Percentiles rank a stretch among this genome's conserved stretches.
These are phyloP conservation scores for Epichloe festucae DNA, from an alignment of 2,329 filamentous ascomycete species.

Conservation along the genomic window DNA sequence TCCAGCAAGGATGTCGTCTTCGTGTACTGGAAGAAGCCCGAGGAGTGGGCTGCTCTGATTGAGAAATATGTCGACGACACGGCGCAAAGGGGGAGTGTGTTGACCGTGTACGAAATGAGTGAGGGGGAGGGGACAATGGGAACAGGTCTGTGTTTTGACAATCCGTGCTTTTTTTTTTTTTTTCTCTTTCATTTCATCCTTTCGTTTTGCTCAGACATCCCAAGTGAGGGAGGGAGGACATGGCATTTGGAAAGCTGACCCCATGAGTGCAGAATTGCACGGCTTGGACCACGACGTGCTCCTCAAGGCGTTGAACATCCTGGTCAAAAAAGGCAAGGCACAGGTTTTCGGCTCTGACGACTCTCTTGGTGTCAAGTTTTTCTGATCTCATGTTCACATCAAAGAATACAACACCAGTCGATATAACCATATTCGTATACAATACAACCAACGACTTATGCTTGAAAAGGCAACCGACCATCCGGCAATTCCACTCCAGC, in stretches of 20 bases:
- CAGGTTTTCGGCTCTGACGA: constrained; percentile 88
- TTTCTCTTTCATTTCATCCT: no score
- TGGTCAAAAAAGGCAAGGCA: constrained; percentile 84
- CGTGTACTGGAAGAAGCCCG: constrained; percentile 74
- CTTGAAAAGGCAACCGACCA: not conserved
- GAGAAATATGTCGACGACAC: constrained; percentile 77
- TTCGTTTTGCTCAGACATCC: not conserved
- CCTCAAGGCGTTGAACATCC: constrained; percentile 61
- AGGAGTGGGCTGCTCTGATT: constrained; percentile 78
- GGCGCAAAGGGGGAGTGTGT: constrained; percentile 73
- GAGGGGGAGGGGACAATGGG: constrained; percentile 68
- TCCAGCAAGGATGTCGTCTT: constrained; percentile 40
- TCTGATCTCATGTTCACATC: constrained; percentile 37
- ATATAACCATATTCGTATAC: not conserved
- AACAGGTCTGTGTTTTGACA: constrained; percentile 35
- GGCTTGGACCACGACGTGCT: constrained; percentile 79
- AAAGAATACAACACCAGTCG: not conserved
- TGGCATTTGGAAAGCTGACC: not conserved
- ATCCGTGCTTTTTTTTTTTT: no score
- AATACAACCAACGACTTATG: not conserved
- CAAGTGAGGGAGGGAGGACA: no score
- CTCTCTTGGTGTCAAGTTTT: constrained; percentile 91
- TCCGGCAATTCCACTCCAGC: not conserved
- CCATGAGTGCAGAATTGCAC: constrained; percentile 51
- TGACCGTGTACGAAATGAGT: constrained; percentile 85